Conservation (phyloP, 78 protist genomes). For the Parvularia atlantis region DNA sequence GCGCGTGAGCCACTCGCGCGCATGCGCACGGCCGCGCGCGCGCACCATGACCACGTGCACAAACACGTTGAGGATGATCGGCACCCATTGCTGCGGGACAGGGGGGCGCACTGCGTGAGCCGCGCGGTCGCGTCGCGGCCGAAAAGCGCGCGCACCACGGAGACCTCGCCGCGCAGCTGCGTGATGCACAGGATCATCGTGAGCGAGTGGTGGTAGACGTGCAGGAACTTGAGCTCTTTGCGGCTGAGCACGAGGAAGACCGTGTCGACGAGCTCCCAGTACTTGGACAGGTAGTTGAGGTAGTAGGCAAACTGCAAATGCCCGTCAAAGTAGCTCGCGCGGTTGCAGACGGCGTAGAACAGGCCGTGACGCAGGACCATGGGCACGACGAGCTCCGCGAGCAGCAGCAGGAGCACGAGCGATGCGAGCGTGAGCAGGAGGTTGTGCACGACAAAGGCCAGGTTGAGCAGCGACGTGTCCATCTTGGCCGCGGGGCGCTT, state of each 20-base stretch:
- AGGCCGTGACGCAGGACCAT: too few relatives aligned
- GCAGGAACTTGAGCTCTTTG: constrained; percentile 41
- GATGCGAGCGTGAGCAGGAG: too few relatives aligned
- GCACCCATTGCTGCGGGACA: constrained; percentile 1
- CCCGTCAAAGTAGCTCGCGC: background rate
- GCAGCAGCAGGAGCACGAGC: too few relatives aligned
- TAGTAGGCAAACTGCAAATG: constrained; percentile 6
- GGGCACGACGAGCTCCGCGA: too few relatives aligned
- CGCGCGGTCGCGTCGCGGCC: too few relatives aligned
- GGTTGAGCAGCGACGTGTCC: too few relatives aligned
- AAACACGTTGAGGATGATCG: background rate
- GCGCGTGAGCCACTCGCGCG: too few relatives aligned
- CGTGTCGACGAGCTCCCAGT: constrained; percentile 67
- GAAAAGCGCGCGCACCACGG: too few relatives aligned
- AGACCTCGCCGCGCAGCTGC: constrained; percentile 27
- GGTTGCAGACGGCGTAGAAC: background rate
- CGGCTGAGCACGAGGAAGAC: constrained; percentile 51
- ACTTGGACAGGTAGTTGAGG: constrained; percentile 53
- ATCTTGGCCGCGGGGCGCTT: too few relatives aligned
- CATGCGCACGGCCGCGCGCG: too few relatives aligned
- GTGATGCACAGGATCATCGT: constrained; percentile 3
- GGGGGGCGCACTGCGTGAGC: too few relatives aligned
- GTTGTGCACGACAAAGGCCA: too few relatives aligned
- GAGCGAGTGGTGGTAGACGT: constrained; percentile 59
- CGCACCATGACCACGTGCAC: constrained; percentile 33